Base-by-base conservation (phyloP, 768 basidiomycete species). In the Boletus pseudopeckii region DNA sequence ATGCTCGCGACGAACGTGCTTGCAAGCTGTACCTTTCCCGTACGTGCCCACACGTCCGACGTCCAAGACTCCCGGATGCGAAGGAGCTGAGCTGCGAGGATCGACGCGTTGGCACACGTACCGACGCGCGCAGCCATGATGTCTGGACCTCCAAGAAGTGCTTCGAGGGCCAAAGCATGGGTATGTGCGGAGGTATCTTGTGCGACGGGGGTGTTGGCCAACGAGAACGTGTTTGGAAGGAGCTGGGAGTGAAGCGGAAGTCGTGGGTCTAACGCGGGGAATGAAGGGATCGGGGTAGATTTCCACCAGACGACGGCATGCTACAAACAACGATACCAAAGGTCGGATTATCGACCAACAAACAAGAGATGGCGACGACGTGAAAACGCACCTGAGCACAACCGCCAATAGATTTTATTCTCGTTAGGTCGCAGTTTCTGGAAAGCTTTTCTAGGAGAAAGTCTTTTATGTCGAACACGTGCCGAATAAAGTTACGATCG, bases 301-400 rank as follows among this genome's bases (percentile, higher is more conserved):
- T 89, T 90, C 88, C 90, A 92, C 88, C 89, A 92, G 38, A 92
- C 90, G 18, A 90, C 75, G 4, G 88, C 87, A 65, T 86, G 84
- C 83, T 75, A 54, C 26, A 48, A 36, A 40, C 14, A 38, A 45
- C 24, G 44, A 38, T 15, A 42, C 13, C 20, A 22, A 45, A 24
- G 45, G 53, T 53, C 46, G 38, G 53, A 48, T 54, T 13, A 52
- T 48, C 32, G 39, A 41, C 24, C 20, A 51, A 41, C 52, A 44
- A 44, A 43, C 5, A 17, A 15, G 32, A 48, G 5, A 39, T 4
- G 13, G 37, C 30, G 18, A 17, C 4, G 43, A 48, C 24, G 33
- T 30, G 26, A 28, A 38, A 22, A 72, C 75, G n/a, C 53, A 85
- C 87, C 77, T 90, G 90, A 1, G 91, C 88, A 59, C 85, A 76